phyloP scores from a whole-genome alignment of 495 filamentous ascomycete species.

The Lasiosphaeria miniovina region DNA sequence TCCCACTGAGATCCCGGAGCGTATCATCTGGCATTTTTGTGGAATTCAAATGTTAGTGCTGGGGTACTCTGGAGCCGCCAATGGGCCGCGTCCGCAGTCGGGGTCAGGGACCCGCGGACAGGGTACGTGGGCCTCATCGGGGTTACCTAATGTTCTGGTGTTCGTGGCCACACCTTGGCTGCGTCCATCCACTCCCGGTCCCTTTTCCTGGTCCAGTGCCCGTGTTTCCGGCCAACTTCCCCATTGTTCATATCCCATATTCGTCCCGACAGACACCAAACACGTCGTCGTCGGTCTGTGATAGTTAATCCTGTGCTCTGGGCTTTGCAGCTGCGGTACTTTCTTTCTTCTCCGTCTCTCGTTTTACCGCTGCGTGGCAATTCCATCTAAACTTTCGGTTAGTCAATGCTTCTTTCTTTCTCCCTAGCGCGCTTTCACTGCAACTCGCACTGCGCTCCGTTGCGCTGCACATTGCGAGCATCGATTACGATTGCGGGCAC shows the following conservation, averaged over 20 bases:
- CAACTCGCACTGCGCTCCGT: too few relatives aligned
- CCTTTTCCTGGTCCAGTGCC: neutral
- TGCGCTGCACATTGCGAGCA: too few relatives aligned
- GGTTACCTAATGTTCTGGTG: conserved; percentile 12
- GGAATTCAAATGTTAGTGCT: neutral
- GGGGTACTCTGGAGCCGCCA: neutral
- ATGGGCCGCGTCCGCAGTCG: neutral
- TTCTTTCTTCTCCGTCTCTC: conserved; percentile 19
- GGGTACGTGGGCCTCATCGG: conserved; percentile 10
- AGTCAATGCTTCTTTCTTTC: too few relatives aligned
- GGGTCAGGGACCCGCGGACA: neutral
- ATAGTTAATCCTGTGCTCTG: too few relatives aligned
- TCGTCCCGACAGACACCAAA: too few relatives aligned
- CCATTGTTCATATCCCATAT: too few relatives aligned
- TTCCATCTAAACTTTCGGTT: too few relatives aligned
- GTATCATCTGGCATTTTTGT: neutral
- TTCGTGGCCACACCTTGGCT: conserved; percentile 14
- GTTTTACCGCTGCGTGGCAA: conserved; percentile 5
- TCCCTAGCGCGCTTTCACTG: too few relatives aligned
- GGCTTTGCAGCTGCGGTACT: neutral
- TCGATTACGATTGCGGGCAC: too few relatives aligned
- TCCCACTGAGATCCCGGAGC: neutral
- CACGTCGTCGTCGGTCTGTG: too few relatives aligned
- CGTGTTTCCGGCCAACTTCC: too few relatives aligned
- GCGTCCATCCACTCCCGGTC: conserved; percentile 2